These are phyloP conservation scores for Fusarium succisae DNA, from an alignment of 2,329 filamentous ascomycete species.

Conservation along the genomic window DNA sequence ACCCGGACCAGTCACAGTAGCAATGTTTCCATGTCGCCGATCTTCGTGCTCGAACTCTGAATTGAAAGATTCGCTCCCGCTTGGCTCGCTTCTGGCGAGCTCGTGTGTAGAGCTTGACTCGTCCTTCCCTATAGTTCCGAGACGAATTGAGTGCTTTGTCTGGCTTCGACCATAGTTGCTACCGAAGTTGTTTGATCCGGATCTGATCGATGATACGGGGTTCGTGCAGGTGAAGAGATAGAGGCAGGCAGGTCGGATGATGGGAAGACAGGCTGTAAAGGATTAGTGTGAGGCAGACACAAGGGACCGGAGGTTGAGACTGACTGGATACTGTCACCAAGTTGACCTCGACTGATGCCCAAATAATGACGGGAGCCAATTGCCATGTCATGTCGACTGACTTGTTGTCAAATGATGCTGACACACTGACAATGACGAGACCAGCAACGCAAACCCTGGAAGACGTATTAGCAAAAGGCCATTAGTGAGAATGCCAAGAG, in stretches of 20 bases:
- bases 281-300: not conserved
- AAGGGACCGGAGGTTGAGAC: not conserved
- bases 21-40: conserved; percentile 1
- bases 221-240: conserved; percentile 24
- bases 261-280: conserved; percentile 37
- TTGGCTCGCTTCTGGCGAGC: conserved; percentile 10
- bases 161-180: conserved; percentile 15
- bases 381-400: conserved; percentile 36
- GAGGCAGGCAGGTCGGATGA: conserved; percentile 28
- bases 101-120: conserved; percentile 32
- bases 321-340: conserved; percentile 35
- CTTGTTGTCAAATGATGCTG: conserved; percentile 17
- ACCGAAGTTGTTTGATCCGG: conserved; percentile 2
- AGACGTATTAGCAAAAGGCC: not conserved
- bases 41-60: conserved; percentile 24
- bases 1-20: not conserved
- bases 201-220: not conserved
- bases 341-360: conserved; percentile 39
- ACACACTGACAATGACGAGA: conserved; percentile 27
- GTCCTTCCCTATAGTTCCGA: conserved; percentile 19
- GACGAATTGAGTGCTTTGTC: conserved; percentile 27
- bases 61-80: not conserved
- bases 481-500: accelerated
- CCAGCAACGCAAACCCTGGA: conserved; percentile 33
- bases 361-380: conserved; percentile 27